A percentile compares a stretch with the other conserved stretches of the same genome.
Evolutionary conservation across 306 rosid genomes (phyloP).

Genomic region (Cucumis sativus): DNA sequence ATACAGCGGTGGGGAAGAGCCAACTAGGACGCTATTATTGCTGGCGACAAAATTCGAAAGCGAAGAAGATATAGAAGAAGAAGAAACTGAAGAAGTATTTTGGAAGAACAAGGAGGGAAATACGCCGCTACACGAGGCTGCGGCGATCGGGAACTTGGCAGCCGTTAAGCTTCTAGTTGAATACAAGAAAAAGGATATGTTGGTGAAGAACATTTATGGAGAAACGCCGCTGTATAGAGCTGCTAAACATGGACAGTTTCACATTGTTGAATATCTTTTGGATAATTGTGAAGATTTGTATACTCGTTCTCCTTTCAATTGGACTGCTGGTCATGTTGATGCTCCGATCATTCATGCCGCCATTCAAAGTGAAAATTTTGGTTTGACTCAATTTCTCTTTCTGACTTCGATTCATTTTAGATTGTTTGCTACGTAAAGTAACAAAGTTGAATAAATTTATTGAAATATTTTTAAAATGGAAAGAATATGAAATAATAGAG

Average conservation of each 20-base stretch:
- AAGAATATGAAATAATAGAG: no score
- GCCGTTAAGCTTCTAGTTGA: neutral
- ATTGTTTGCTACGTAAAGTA: no score
- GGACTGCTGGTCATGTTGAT: neutral
- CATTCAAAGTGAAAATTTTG: conserved; percentile 12
- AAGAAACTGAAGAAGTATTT: neutral
- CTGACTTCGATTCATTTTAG: no score
- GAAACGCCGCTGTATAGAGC: conserved; percentile 22
- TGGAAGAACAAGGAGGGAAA: neutral
- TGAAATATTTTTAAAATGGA: no score
- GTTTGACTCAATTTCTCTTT: neutral
- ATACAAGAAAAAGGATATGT: neutral
- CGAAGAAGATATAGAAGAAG: no score
- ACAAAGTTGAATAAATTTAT: no score
- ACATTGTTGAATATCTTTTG: neutral
- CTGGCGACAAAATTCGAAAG: no score
- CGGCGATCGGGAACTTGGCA: neutral
- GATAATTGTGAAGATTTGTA: neutral
- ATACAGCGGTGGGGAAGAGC: no score
- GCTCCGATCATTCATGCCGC: conserved; percentile 15
- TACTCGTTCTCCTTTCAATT: neutral
- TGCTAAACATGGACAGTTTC: neutral
- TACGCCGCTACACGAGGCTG: conserved; percentile 16
- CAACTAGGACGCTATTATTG: no score
- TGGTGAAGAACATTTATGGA: neutral